Evolutionary conservation across 2,329 filamentous ascomycete genomes (phyloP).

Genomic region (Diaporthe citriasiana): DNA sequence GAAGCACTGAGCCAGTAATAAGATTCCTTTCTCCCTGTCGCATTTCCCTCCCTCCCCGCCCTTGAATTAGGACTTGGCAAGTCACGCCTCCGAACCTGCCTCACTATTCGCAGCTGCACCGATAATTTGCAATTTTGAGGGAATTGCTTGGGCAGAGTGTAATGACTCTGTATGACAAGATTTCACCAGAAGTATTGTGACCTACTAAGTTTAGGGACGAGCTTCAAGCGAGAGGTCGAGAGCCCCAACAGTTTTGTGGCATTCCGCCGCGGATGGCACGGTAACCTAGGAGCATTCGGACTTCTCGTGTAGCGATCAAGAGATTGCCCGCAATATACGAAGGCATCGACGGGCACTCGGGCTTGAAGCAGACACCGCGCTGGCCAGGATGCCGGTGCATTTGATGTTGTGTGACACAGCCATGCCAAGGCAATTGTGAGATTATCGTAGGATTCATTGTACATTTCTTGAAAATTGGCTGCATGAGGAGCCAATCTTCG

Average conservation of each 20-base stretch:
- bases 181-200: not conserved
- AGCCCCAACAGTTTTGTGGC: not conserved
- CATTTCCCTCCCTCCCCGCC: no score
- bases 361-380: not conserved
- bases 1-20: no score
- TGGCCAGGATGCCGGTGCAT: not conserved
- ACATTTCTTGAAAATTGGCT: not conserved
- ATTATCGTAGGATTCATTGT: not conserved
- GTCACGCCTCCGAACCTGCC: not conserved
- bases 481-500: not conserved
- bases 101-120: not conserved
- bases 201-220: not conserved
- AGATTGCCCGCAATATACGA: not conserved
- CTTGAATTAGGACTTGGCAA: no score
- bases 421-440: not conserved
- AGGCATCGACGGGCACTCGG: not conserved
- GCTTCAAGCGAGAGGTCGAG: not conserved
- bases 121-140: not conserved
- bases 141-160: not conserved
- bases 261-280: not conserved
- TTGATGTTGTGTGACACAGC: not conserved
- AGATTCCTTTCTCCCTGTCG: no score
- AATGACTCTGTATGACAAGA: not conserved
- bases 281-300: not conserved
- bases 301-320: not conserved